phyloP scores from a whole-genome alignment of 345 rosid species.

The Gossypium anomalum region DNA sequence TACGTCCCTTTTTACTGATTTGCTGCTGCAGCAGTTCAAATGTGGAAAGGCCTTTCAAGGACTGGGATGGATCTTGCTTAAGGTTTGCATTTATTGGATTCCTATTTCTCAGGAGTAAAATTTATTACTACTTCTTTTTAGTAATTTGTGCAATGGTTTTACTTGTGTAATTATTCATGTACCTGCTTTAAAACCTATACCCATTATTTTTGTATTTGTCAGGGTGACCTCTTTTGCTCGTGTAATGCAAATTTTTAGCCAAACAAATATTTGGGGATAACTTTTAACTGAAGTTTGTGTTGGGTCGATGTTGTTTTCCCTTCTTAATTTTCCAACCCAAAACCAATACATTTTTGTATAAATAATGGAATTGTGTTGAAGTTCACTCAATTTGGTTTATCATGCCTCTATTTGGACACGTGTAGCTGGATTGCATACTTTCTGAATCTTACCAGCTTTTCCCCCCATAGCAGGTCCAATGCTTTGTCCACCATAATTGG shows the following conservation, averaged over 20 bases:
- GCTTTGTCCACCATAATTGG: conserved; percentile 32
- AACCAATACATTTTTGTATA: not conserved
- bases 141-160: not conserved
- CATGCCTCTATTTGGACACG: conserved; percentile 7
- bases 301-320: not conserved
- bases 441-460: not conserved
- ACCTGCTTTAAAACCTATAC: not conserved
- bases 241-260: not conserved
- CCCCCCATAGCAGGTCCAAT: conserved; percentile 38
- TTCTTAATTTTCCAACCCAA: not conserved
- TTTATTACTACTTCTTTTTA: conserved; percentile 1
- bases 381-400: conserved; percentile 11
- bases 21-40: conserved; percentile 43
- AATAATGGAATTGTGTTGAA: not conserved
- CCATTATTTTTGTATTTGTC: not conserved
- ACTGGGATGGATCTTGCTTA: conserved; percentile 30
- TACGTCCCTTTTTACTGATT: conserved; percentile 11
- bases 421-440: conserved; percentile 6
- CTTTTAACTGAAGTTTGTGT: conserved; percentile 6
- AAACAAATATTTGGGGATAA: not conserved
- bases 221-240: not conserved
- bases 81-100: conserved; percentile 36
- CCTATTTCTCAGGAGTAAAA: not conserved
- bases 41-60: conserved; percentile 33
- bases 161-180: not conserved